phyloP scores from a whole-genome alignment of 192 early-diverging fungal species.

The Coemansia sp. region DNA sequence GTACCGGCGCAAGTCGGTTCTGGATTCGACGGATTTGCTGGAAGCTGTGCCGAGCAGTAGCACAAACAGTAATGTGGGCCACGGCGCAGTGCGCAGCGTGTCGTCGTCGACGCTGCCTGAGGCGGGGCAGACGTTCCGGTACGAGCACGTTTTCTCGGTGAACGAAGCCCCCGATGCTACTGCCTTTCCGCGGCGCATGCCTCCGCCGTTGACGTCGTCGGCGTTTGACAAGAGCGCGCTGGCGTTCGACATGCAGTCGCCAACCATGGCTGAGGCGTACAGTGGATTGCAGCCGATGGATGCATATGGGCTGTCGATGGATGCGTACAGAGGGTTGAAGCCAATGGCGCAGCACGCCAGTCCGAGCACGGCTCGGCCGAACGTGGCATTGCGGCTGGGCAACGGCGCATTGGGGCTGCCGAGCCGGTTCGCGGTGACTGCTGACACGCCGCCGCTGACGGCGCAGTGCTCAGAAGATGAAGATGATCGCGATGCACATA shows the following conservation, averaged over 20 bases:
- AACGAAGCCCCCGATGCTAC: constrained; percentile 24
- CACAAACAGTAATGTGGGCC: constrained; percentile 7
- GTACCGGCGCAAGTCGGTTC: constrained; percentile 53
- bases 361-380: not conserved
- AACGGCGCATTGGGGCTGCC: constrained; percentile 35
- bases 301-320: not conserved
- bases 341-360: constrained; percentile 10
- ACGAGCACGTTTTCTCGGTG: constrained; percentile 43
- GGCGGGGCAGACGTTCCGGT: constrained; percentile 23
- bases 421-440: constrained; percentile 10
- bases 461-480: constrained; percentile 49
- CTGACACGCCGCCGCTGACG: constrained; percentile 37
- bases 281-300: constrained; percentile 26
- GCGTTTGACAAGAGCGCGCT: constrained; percentile 25
- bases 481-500: constrained; percentile 25
- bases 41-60: constrained; percentile 14
- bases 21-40: constrained; percentile 25
- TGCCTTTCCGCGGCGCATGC: constrained; percentile 2
- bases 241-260: constrained; percentile 17
- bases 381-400: constrained; percentile 20
- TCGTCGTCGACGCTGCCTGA: constrained; percentile 26
- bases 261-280: not conserved
- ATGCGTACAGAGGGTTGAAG: constrained; percentile 13
- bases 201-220: constrained; percentile 6
- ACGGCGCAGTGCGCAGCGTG: constrained; percentile 24